Evolutionary conservation across 2,329 filamentous ascomycete genomes (phyloP).

Genomic region (Celoporthe dispersa): DNA sequence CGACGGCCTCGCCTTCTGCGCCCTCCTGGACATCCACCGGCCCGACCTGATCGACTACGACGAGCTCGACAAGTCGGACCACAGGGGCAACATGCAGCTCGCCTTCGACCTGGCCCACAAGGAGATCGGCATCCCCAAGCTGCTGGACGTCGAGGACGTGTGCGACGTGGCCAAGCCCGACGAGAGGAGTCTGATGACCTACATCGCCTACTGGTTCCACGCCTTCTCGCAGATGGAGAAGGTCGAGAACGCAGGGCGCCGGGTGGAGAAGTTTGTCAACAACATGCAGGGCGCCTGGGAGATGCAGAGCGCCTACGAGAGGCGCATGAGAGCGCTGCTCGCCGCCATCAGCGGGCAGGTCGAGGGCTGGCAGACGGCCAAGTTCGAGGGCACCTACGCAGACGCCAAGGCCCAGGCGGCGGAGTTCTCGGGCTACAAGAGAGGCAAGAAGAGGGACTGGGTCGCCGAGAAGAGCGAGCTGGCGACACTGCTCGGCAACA

Average conservation of each 20-base stretch:
- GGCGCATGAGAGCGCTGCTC: conserved; percentile 83
- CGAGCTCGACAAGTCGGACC: conserved; percentile 88
- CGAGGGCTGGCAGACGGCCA: conserved; percentile 75
- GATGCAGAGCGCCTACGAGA: conserved; percentile 97
- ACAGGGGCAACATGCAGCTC: conserved; percentile 95
- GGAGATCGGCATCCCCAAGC: conserved; percentile 94
- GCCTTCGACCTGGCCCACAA: conserved; percentile 95
- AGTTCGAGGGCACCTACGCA: conserved; percentile 87
- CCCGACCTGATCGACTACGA: conserved; percentile 98
- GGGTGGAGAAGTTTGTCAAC: conserved; percentile 97
- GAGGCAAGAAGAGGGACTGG: conserved; percentile 89
- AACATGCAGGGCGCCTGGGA: conserved; percentile 99
- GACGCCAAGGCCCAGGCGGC: conserved; percentile 88
- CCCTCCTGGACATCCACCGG: conserved; percentile 92
- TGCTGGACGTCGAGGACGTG: conserved; percentile 97
- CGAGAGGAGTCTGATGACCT: conserved; percentile 97
- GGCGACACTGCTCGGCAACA: conserved; percentile 90
- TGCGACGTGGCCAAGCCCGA: conserved; percentile 96
- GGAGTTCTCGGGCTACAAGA: conserved; percentile 88
- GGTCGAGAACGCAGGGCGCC: conserved; percentile 93
- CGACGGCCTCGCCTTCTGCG: conserved; percentile 94
- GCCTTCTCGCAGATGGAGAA: conserved; percentile 99
- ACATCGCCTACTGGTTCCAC: conserved; percentile 99
- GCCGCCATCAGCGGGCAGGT: conserved; percentile 74
- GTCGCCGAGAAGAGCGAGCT: conserved; percentile 97